Conservation (phyloP, 1,139 yeast genomes). For the Diutina catenulata region DNA sequence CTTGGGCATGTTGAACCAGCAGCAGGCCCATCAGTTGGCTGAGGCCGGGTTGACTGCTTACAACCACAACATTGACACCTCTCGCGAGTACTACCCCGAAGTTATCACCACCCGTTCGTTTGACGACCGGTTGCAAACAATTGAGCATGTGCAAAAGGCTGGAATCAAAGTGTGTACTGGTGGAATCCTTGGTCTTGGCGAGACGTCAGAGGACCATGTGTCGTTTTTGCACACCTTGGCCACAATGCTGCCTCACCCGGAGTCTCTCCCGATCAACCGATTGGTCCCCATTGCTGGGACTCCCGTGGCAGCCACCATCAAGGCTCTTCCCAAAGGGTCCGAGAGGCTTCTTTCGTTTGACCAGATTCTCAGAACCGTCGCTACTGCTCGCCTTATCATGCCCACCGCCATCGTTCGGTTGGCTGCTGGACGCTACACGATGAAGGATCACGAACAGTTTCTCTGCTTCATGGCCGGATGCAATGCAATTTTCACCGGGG, state of each 20-base stretch:
- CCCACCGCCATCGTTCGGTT: conserved; percentile 59
- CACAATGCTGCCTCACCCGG: conserved; percentile 61
- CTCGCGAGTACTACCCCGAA: conserved; percentile 63
- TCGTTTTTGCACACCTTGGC: conserved; percentile 58
- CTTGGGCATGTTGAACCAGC: conserved; percentile 59
- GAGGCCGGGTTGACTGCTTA: conserved; percentile 73
- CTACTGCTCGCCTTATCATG: conserved; percentile 68
- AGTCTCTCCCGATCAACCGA: conserved; percentile 70
- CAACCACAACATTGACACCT: conserved; percentile 72
- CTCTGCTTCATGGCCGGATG: conserved; percentile 70
- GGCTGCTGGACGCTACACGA: conserved; percentile 75
- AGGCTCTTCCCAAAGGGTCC: conserved; percentile 18
- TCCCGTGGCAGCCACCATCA: conserved; percentile 50
- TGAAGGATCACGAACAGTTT: conserved; percentile 69
- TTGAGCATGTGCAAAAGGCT: conserved; percentile 49
- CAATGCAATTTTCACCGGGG: conserved; percentile 74
- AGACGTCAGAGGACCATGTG: conserved; percentile 58
- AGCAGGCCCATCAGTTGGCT: conserved; percentile 47
- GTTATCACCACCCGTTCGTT: conserved; percentile 59
- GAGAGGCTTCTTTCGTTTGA: conserved; percentile 40
- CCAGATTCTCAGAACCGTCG: conserved; percentile 53
- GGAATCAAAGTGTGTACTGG: conserved; percentile 72
- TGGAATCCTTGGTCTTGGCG: conserved; percentile 72
- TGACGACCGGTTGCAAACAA: conserved; percentile 60
- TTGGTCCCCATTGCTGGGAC: conserved; percentile 75